phyloP scores from a whole-genome alignment of 495 filamentous ascomycete species.

The Lasiosphaeria hispida region DNA sequence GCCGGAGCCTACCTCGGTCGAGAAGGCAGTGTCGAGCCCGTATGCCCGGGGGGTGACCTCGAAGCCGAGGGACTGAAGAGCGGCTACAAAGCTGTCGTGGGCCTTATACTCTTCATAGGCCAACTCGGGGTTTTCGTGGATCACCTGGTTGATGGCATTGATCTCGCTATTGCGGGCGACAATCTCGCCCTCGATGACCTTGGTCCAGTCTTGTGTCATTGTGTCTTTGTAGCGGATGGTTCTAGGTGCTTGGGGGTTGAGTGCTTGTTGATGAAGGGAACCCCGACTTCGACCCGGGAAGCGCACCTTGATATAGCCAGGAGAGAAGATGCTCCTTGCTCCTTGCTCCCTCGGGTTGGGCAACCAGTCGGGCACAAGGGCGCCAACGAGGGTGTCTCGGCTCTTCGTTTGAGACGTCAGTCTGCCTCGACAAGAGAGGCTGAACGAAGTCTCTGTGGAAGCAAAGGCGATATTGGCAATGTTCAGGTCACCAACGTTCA shows the following conservation, averaged over 20 bases:
- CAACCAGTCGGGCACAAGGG: too few relatives aligned
- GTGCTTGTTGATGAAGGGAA: neutral
- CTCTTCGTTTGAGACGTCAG: too few relatives aligned
- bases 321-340: neutral
- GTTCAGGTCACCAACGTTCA: too few relatives aligned
- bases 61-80: conserved; percentile 40
- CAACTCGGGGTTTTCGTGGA: conserved; percentile 53
- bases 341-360: too few relatives aligned
- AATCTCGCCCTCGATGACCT: conserved; percentile 26
- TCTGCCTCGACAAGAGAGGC: too few relatives aligned
- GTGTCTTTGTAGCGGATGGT: neutral
- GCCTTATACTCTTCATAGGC: conserved; percentile 54
- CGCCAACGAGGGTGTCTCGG: too few relatives aligned
- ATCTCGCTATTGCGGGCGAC: conserved; percentile 32
- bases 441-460: too few relatives aligned
- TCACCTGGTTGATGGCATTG: conserved; percentile 47
- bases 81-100: conserved; percentile 49
- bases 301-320: neutral
- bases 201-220: conserved; percentile 1
- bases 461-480: too few relatives aligned
- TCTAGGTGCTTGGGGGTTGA: neutral
- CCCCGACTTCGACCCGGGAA: too few relatives aligned
- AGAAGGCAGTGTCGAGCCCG: conserved; percentile 54
- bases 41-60: conserved; percentile 47
- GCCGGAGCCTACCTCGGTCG: conserved; percentile 45